Evolutionary conservation across 441 rosid species (phyloP).

Genomic region (Euphorbia schlechtendalii): DNA sequence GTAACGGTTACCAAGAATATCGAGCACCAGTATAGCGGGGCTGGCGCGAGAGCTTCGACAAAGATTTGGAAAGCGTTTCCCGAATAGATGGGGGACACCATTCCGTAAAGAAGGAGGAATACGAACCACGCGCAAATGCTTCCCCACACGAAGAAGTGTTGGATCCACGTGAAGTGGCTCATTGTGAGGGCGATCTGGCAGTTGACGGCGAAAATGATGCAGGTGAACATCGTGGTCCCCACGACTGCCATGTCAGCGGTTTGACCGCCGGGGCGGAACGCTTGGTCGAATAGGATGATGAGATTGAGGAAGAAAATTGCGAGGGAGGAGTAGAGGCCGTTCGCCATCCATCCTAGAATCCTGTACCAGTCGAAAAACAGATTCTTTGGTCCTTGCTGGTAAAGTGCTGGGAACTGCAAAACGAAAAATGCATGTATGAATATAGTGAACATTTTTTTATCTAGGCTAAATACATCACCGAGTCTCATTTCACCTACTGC

Average conservation of each 20-base stretch:
- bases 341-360: slow-evolving; percentile 96
- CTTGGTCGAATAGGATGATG: slow-evolving; percentile 58
- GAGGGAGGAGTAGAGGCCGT: slow-evolving; percentile 75
- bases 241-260: slow-evolving; percentile 88
- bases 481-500: too few relatives aligned
- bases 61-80: slow-evolving; percentile 70
- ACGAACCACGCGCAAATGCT: slow-evolving; percentile 79
- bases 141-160: slow-evolving; percentile 89
- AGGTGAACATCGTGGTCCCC: slow-evolving; percentile 94
- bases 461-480: too few relatives aligned
- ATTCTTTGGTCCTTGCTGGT: slow-evolving; percentile 93
- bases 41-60: slow-evolving; percentile 82
- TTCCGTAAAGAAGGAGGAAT: slow-evolving; percentile 75
- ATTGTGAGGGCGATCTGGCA: slow-evolving; percentile 89
- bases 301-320: slow-evolving; percentile 71
- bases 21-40: slow-evolving; percentile 74
- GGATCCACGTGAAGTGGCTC: slow-evolving; percentile 99
- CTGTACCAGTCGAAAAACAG: slow-evolving; percentile 91
- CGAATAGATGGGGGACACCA: slow-evolving; percentile 63
- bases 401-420: slow-evolving; percentile 88
- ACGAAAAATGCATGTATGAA: slow-evolving; percentile 9
- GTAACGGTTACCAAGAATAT: slow-evolving; percentile 66
- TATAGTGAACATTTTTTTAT: slow-evolving; percentile 4
- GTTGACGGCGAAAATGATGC: slow-evolving; percentile 89
- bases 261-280: slow-evolving; percentile 73